Conservation (phyloP, 257 asterid genomes). For the Solanum verrucosum region DNA sequence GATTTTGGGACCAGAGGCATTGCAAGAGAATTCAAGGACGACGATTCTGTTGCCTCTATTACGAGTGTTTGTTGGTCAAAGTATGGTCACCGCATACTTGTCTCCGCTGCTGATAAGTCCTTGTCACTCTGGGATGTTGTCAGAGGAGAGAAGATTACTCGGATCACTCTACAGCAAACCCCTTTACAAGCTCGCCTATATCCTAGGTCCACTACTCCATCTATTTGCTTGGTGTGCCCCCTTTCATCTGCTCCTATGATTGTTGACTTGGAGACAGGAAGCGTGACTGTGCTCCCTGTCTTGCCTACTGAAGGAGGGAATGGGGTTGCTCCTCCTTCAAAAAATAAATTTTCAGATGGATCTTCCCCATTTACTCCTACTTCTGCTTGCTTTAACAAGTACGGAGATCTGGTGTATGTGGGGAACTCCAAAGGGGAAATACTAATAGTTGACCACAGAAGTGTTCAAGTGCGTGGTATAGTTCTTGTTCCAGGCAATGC, state of each 20-base stretch:
- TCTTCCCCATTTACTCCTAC: constrained; percentile 77
- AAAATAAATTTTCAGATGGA: constrained; percentile 69
- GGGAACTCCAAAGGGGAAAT: constrained; percentile 93
- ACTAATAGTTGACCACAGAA: constrained; percentile 53
- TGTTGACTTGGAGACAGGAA: constrained; percentile 46
- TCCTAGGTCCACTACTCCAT: constrained; percentile 72
- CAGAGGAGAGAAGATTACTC: constrained; percentile 64
- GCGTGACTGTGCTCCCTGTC: constrained; percentile 57
- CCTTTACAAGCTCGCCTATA: constrained; percentile 77
- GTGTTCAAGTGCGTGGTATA: constrained; percentile 39
- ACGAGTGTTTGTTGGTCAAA: constrained; percentile 91
- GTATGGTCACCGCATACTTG: constrained; percentile 72
- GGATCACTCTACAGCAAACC: constrained; percentile 52
- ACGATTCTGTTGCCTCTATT: constrained; percentile 61
- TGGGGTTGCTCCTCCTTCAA: constrained; percentile 39
- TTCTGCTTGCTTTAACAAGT: constrained; percentile 81
- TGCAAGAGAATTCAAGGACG: constrained; percentile 59
- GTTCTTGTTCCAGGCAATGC: constrained; percentile 59
- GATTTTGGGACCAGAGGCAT: constrained; percentile 90
- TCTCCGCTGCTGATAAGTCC: constrained; percentile 81
- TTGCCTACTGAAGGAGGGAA: constrained; percentile 41
- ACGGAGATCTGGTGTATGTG: constrained; percentile 73
- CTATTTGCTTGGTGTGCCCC: constrained; percentile 79
- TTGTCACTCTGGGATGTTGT: constrained; percentile 86
- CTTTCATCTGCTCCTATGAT: constrained; percentile 86